Percentiles rank a stretch among this genome's conserved stretches.
Evolutionary conservation across 345 rosid species (phyloP).

Genomic region (Eucalyptus microcorys): DNA sequence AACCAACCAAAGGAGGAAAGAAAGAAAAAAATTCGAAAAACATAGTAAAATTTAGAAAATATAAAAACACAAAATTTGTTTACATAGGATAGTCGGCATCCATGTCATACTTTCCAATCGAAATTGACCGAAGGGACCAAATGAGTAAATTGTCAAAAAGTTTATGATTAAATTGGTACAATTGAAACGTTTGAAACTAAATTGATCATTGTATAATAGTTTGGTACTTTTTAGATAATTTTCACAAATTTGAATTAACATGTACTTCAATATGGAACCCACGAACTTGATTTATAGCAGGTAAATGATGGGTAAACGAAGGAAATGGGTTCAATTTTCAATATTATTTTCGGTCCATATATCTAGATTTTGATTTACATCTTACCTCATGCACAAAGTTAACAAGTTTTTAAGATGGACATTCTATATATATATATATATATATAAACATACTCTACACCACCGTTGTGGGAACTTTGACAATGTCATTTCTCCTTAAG

Average conservation of each 20-base stretch:
- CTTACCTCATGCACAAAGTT: not conserved
- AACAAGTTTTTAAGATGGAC: not conserved
- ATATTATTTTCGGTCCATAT: not conserved
- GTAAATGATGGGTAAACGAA: not conserved
- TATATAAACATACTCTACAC: not conserved
- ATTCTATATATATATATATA: not conserved
- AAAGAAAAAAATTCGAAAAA: too few species aligned
- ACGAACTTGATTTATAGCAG: not conserved
- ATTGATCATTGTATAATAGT: not conserved
- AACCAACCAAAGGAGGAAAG: too few species aligned
- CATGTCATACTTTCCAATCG: not conserved
- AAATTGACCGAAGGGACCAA: too few species aligned
- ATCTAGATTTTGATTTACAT: not conserved
- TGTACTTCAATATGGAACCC: not conserved
- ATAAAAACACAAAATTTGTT: too few species aligned
- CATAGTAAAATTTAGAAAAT: too few species aligned
- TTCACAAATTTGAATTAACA: not conserved
- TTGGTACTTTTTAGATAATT: not conserved
- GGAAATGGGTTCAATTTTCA: not conserved
- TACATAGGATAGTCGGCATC: not conserved
- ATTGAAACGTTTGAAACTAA: too few species aligned
- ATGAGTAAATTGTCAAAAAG: not conserved
- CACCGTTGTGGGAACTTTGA: not conserved
- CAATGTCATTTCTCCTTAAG: not conserved
- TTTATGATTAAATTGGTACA: too few species aligned